Conservation (phyloP, 192 early-diverging fungal species). For the Coemansia asiatica region DNA sequence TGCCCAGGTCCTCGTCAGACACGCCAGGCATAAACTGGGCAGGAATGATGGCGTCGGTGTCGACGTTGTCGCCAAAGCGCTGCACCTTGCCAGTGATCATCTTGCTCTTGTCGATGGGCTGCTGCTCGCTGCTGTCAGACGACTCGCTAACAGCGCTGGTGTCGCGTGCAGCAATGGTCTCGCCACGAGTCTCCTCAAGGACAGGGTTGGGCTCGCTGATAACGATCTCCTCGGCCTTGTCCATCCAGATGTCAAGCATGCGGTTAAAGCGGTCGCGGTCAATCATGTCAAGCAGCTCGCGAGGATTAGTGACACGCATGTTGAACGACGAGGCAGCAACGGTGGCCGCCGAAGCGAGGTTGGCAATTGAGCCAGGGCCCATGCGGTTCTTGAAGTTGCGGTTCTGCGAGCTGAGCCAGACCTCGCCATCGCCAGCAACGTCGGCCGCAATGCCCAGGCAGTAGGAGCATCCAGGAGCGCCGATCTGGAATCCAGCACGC, state of each 20-base stretch:
- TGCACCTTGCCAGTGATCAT: slow-evolving; percentile 68
- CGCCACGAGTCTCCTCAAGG: slow-evolving; percentile 48
- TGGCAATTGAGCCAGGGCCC: slow-evolving; percentile 78
- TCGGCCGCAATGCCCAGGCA: slow-evolving; percentile 80
- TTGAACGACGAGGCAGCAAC: slow-evolving; percentile 76
- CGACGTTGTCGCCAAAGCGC: slow-evolving; percentile 73
- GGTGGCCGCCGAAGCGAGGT: slow-evolving; percentile 74
- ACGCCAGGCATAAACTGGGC: slow-evolving; percentile 75
- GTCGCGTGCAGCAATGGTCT: slow-evolving; percentile 46
- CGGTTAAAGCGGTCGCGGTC: slow-evolving; percentile 64
- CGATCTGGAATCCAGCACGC: slow-evolving; percentile 71
- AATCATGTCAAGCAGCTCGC: slow-evolving; percentile 65
- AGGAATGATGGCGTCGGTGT: slow-evolving; percentile 79
- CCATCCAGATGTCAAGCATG: slow-evolving; percentile 68
- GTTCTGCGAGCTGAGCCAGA: slow-evolving; percentile 83
- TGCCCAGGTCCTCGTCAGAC: slow-evolving; percentile 69
- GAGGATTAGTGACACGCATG: slow-evolving; percentile 71
- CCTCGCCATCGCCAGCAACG: slow-evolving; percentile 73
- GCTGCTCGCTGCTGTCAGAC: slow-evolving; percentile 5
- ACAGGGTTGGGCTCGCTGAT: slow-evolving; percentile 68
- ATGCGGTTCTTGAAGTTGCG: slow-evolving; percentile 85
- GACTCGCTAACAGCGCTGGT: slow-evolving; percentile 27
- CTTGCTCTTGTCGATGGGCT: slow-evolving; percentile 38
- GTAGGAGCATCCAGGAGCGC: slow-evolving; percentile 80
- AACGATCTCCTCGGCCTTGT: slow-evolving; percentile 58